These are phyloP conservation scores for Fusarium equiseti DNA, from an alignment of 2,329 filamentous ascomycete genomes.

Conservation along the genomic window DNA sequence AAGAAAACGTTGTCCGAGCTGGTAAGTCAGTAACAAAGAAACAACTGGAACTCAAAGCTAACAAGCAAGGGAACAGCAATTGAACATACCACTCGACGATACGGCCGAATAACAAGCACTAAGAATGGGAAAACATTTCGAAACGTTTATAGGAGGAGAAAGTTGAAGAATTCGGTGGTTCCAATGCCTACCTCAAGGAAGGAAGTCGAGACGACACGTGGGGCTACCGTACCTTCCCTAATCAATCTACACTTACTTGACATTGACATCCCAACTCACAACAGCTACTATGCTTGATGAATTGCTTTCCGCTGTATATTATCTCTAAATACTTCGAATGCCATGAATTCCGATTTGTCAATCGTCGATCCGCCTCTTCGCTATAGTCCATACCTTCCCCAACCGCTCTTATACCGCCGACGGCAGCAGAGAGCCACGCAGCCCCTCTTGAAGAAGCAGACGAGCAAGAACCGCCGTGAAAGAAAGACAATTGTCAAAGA, in stretches of 20 bases:
- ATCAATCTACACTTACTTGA: not conserved
- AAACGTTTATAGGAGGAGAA: rapidly evolving
- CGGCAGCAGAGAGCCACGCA: not conserved
- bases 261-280: not conserved
- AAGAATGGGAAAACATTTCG: rapidly evolving
- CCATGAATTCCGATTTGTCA: not conserved
- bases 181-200: not conserved
- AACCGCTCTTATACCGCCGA: not conserved
- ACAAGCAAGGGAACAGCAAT: not conserved
- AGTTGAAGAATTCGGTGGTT: not conserved
- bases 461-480: rapidly evolving
- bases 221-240: not conserved
- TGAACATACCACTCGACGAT: not conserved
- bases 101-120: not conserved
- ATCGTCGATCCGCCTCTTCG: not conserved
- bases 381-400: not conserved
- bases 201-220: conserved; percentile 14
- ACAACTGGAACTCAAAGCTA: not conserved
- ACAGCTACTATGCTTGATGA: rapidly evolving
- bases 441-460: not conserved
- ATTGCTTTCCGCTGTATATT: not conserved
- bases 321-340: not conserved
- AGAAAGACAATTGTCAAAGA: not conserved
- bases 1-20: not conserved
- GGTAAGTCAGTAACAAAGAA: conserved; percentile 1